Evolutionary conservation across 116 monocot genomes (phyloP).

Genomic region (Phalaenopsis hybrid): DNA sequence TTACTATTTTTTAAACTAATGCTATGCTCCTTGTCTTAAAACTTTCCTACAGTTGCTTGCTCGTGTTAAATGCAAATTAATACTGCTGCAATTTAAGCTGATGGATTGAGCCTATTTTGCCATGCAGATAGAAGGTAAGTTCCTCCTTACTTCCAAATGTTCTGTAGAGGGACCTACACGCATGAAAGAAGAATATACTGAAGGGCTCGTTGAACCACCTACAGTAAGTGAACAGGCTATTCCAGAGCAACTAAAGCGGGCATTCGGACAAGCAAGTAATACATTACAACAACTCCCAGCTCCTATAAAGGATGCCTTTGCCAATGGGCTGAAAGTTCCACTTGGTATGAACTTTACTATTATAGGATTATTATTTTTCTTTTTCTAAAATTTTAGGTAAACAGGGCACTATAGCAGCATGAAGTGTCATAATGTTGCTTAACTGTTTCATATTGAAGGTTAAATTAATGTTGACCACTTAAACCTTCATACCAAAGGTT

Average conservation of each 20-base stretch:
- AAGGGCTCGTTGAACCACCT: constrained; percentile 75
- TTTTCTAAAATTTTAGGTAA: background rate
- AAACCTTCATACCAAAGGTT: too few species aligned
- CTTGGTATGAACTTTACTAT: constrained; percentile 54
- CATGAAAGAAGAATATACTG: constrained; percentile 96
- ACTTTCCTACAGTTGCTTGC: background rate
- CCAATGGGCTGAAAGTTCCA: constrained; percentile 74
- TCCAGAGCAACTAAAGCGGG: constrained; percentile 75
- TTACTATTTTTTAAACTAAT: background rate
- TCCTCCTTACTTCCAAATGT: constrained; percentile 61
- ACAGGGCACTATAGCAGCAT: background rate
- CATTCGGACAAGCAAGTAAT: constrained; percentile 46
- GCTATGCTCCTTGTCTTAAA: background rate
- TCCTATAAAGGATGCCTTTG: constrained; percentile 56
- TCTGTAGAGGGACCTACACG: constrained; percentile 82
- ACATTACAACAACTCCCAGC: constrained; percentile 75
- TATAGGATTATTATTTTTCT: background rate
- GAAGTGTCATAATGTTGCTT: background rate
- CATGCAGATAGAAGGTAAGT: constrained; percentile 70
- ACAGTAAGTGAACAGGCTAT: constrained; percentile 61
- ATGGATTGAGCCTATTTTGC: background rate
- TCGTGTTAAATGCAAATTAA: background rate
- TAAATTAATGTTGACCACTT: too few species aligned
- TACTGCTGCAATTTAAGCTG: background rate
- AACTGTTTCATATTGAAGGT: too few species aligned